A percentile compares a stretch with the other conserved stretches of the same genome.
Evolutionary conservation across 768 basidiomycete species (phyloP).

Genomic region (Leccinellum albellum): DNA sequence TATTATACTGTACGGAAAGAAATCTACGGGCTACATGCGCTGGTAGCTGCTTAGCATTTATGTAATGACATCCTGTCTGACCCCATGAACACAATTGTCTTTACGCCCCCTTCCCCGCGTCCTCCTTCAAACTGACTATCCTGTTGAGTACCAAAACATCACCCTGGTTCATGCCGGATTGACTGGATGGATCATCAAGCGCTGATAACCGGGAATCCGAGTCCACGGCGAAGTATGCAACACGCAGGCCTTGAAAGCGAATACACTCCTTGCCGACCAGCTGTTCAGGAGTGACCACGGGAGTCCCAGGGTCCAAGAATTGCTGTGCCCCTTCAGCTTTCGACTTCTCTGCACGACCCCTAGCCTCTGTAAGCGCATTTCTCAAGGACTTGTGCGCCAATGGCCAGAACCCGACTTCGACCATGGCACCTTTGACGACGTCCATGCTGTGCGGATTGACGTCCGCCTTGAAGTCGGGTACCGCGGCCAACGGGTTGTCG

Average conservation of each 20-base stretch:
- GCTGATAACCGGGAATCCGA: slow-evolving; percentile 71
- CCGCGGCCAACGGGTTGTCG: slow-evolving; percentile 70
- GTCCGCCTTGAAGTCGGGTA: slow-evolving; percentile 77
- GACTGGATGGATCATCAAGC: slow-evolving; percentile 49
- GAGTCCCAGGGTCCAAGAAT: slow-evolving; percentile 50
- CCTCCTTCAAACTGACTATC: slow-evolving; percentile 93
- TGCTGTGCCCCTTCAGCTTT: slow-evolving; percentile 38
- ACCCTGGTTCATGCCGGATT: slow-evolving; percentile 51
- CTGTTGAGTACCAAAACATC: slow-evolving; percentile 86
- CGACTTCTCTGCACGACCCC: slow-evolving; percentile 58
- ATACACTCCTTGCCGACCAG: slow-evolving; percentile 88
- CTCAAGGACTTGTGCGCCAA: slow-evolving; percentile 65
- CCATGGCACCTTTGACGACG: slow-evolving; percentile 72
- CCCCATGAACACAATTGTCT: not conserved
- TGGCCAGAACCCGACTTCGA: slow-evolving; percentile 87
- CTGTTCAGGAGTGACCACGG: slow-evolving; percentile 67
- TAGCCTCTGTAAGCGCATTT: slow-evolving; percentile 65
- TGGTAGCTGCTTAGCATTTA: slow-evolving; percentile 60
- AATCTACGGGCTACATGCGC: slow-evolving; percentile 87
- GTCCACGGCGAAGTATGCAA: slow-evolving; percentile 94
- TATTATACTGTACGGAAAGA: slow-evolving; percentile 88
- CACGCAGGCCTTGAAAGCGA: slow-evolving; percentile 93
- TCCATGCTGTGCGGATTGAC: slow-evolving; percentile 81
- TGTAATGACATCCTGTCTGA: slow-evolving; percentile 10
- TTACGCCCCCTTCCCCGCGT: slow-evolving; percentile 63